Evolutionary conservation across 2,329 filamentous ascomycete species (phyloP).

Genomic region (Talaromyces sp.): DNA sequence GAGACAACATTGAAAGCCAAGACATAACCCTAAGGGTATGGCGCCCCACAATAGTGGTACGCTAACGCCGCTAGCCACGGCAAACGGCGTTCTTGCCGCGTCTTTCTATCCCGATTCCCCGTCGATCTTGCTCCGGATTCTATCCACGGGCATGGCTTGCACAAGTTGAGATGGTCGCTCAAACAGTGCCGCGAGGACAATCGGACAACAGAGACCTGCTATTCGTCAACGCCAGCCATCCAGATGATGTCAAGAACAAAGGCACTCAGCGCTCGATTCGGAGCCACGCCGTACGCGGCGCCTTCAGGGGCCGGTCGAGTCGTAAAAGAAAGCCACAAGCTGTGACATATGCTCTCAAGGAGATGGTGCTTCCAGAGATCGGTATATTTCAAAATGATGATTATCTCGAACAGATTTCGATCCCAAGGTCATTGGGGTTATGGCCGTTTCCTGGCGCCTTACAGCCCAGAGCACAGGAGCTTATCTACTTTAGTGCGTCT

Average conservation of each 20-base stretch:
- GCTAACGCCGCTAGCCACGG: neutral
- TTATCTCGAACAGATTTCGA: neutral
- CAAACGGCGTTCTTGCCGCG: neutral
- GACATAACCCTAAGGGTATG: neutral
- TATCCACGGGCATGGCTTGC: neutral
- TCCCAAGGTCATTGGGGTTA: constrained; percentile 6
- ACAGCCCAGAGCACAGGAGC: constrained; percentile 16
- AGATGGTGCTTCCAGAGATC: neutral
- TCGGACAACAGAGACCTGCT: neutral
- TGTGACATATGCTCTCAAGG: constrained; percentile 18
- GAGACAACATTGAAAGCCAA: neutral
- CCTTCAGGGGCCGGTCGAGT: constrained; percentile 17
- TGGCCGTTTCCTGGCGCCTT: constrained; percentile 18
- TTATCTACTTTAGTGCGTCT: constrained; percentile 21
- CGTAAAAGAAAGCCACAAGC: constrained; percentile 1
- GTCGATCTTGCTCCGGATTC: neutral
- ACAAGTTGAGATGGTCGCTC: constrained; percentile 6
- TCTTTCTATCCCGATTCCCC: neutral
- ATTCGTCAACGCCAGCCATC: constrained; percentile 18
- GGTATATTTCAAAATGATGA: too few relatives aligned
- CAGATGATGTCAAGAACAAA: constrained; percentile 16
- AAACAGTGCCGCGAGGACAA: neutral
- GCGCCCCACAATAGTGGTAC: neutral
- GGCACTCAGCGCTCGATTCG: constrained; percentile 19
- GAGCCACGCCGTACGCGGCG: constrained; percentile 19